Evolutionary conservation across 306 rosid genomes (phyloP), one percentile per base, ranked within the genome.

Genomic region (Oxytropis ochrocephala): DNA sequence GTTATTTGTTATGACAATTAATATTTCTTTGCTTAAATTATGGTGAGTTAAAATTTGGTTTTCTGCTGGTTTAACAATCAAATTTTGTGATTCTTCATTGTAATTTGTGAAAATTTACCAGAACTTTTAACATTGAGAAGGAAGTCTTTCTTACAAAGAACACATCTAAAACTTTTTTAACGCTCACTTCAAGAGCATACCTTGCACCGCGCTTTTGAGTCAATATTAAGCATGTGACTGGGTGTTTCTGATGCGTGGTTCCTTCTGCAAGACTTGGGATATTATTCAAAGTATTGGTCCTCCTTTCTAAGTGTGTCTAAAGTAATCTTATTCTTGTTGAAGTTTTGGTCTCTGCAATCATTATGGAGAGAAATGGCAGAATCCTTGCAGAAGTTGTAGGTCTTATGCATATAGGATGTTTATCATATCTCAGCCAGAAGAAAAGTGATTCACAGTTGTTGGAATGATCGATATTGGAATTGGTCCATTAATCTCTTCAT

Each of bases 381-480:
- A 52, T 16, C 11, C 67, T 17, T 38, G 42, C 53, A 17, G 43
- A 41, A 41, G 24, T 9, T 49, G 49, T 76, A 35, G 77, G 70
- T 70, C 67, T 33, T 52, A 47, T 69, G 60, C 72, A 12, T 63
- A 44, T 5, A 33, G 72, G 67, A 27, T 54, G 43, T 42, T 36
- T 51, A 8, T 72, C 47, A 16, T 50, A 42, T 48, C 30, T 57
- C 49, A 65, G 24, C n/a, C 29, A 0, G 38, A 48, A 50, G 52
- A 65, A 24, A 48, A 72, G 42, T 27, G 46, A 32, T 70, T 63
- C 13, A 49, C 42, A 48, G 43, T 39, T 47, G 71, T 56, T 78
- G 74, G 69, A 55, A 57, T 56, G 56, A 55, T 52, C 14, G 8
- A 30, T 65, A 50, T 13, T 30, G 47, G 43, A 36, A 66, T 54